Base-by-base conservation (phyloP, 305 asterid genomes). In the Ajuga reptans region DNA sequence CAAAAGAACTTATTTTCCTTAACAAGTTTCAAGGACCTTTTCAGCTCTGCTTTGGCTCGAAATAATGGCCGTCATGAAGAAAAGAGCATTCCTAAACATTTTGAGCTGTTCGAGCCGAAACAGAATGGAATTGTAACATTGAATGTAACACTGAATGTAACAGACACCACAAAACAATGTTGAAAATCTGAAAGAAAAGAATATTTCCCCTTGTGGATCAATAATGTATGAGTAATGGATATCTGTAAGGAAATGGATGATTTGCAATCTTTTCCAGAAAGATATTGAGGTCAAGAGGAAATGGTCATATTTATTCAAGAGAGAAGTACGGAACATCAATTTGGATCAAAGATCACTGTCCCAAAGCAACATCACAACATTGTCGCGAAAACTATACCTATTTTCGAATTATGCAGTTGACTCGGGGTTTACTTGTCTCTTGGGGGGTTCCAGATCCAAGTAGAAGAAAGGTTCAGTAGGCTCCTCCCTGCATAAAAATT, bases 381-480 rank as follows among this genome's bases (percentile, higher is more conserved):
- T 45, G 46, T 17, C 4, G 8, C 53, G 62, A 46, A 15, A 62
- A 55, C 58, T n/a, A 39, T 37, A 72, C 51, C 12, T 16, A 12
- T 15, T 29, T 41, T 47, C 27, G 17, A 54, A 18, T 50, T 27
- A 69, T 49, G 46, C 64, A 27, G 55, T 55, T 74, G 78, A 79
- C 83, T 90, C 90, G 0, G 82, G 82, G 69, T 83, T 79, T 36
- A 66, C 83, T 82, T 87, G 91, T 82, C 90, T 75, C 76, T 82
- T 86, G 4, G 96, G 96, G 46, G 96, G 99, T 0, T 90, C 97
- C 77, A 93, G 57, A 21, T 93, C 95, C 86, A 90, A 82, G 84
- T 91, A 87, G 78, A 55, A 67, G 85, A 84, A 88, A 42, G 93
- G 95, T 73, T 84, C 84, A 0, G 88, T 84, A 21, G 95, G 95